phyloP scores from a whole-genome alignment of 352 stramenopile genomes.

The Phytopythium mirpurense region DNA sequence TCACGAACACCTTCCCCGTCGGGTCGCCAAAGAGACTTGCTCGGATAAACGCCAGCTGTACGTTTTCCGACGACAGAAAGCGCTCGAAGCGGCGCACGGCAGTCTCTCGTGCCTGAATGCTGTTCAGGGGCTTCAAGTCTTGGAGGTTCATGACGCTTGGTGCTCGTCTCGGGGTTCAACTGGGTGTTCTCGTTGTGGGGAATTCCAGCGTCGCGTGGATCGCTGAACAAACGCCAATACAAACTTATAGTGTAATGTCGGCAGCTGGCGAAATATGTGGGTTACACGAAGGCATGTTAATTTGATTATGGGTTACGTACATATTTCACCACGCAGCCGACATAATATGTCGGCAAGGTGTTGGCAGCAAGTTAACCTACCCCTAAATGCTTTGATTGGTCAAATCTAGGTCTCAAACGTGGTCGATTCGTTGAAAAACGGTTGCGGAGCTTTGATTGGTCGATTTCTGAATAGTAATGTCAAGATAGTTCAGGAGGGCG shows the following conservation, averaged over 20 bases:
- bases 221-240: neutral
- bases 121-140: conserved; percentile 10
- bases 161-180: neutral
- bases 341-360: neutral
- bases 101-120: conserved; percentile 2
- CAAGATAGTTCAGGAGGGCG: too few relatives aligned
- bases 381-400: too few relatives aligned
- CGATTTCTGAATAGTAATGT: too few relatives aligned
- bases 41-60: conserved; percentile 12
- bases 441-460: too few relatives aligned
- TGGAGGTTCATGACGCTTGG: conserved; percentile 7
- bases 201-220: neutral
- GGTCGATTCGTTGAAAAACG: too few relatives aligned
- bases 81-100: conserved; percentile 11
- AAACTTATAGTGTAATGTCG: neutral
- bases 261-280: neutral
- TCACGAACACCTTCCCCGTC: conserved; percentile 6
- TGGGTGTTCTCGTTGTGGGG: neutral
- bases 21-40: conserved; percentile 2
- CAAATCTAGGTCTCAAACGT: too few relatives aligned
- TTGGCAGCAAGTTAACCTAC: too few relatives aligned
- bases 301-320: neutral
- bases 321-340: neutral
- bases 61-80: conserved; percentile 14
- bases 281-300: neutral